Evolutionary conservation across 108 stramenopile species (phyloP).

Genomic region (Cyclotella choctawhatcheeana): DNA sequence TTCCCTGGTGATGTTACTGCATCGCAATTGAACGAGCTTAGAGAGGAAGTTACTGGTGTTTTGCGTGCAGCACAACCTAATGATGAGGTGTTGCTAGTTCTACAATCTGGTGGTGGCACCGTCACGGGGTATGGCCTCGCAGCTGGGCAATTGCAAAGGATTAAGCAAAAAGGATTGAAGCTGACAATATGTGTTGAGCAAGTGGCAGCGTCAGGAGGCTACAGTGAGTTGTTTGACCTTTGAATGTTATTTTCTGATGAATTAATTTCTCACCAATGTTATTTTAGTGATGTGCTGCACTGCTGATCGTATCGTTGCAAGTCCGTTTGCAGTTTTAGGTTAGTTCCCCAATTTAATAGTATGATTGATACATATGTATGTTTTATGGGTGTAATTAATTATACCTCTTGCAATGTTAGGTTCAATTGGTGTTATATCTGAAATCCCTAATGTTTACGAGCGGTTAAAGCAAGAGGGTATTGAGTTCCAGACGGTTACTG

Average conservation of each 20-base stretch:
- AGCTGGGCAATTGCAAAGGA: slow-evolving; percentile 83
- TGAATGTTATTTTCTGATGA: no score
- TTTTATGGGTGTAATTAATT: no score
- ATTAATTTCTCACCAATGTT: no score
- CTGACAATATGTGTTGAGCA: slow-evolving; percentile 95
- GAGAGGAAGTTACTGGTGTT: slow-evolving; percentile 93
- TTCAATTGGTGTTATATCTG: slow-evolving; percentile 90
- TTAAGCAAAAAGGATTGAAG: slow-evolving; percentile 79
- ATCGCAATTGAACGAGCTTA: slow-evolving; percentile 76
- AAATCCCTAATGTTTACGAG: slow-evolving; percentile 92
- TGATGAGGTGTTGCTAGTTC: slow-evolving; percentile 87
- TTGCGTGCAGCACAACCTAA: slow-evolving; percentile 75
- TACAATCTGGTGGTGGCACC: slow-evolving; percentile 92
- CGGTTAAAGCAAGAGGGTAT: slow-evolving; percentile 90
- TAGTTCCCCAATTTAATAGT: no score
- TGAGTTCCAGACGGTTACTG: slow-evolving; percentile 93
- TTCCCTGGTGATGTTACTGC: slow-evolving; percentile 91
- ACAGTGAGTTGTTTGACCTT: no score
- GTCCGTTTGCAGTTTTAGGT: slow-evolving; percentile 84
- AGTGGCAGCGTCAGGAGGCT: slow-evolving; percentile 89
- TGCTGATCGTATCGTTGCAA: slow-evolving; percentile 81
- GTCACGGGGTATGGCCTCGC: slow-evolving; percentile 95
- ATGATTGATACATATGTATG: no score
- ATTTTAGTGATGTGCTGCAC: slow-evolving; percentile 91
- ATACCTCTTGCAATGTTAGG: no score